Conservation (phyloP, 1,284 basidiomycete species). For the Cryptococcus jaspeensis region DNA sequence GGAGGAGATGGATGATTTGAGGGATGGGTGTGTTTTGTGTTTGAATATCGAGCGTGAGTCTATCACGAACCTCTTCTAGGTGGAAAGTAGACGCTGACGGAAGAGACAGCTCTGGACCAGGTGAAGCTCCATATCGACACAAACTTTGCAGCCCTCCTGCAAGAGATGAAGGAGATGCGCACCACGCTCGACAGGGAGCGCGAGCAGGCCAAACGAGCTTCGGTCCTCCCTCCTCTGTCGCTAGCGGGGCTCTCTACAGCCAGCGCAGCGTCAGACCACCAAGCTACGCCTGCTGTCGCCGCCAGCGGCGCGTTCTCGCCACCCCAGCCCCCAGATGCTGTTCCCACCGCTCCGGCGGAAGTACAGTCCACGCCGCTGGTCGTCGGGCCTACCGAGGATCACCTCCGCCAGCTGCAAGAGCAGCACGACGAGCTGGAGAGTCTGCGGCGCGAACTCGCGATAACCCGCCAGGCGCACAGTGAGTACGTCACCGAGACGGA, state of each 20-base stretch:
- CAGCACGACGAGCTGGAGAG: slow-evolving; percentile 95
- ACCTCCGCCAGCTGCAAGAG: slow-evolving; percentile 66
- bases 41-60: slow-evolving; percentile 93
- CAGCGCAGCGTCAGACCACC: slow-evolving; percentile 11
- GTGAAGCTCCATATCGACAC: slow-evolving; percentile 97
- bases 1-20: slow-evolving; percentile 91
- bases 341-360: slow-evolving; percentile 2
- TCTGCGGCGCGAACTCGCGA: slow-evolving; percentile 84
- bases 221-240: slow-evolving; percentile 49
- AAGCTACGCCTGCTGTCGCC: slow-evolving; percentile 14
- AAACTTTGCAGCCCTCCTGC: slow-evolving; percentile 78
- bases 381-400: slow-evolving; percentile 4
- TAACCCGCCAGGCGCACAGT: slow-evolving; percentile 89
- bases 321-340: slow-evolving; percentile 2
- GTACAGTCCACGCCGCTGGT: neutral
- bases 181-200: slow-evolving; percentile 57
- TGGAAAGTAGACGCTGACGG: neutral
- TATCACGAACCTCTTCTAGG: neutral
- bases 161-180: slow-evolving; percentile 89
- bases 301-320: slow-evolving; percentile 5
- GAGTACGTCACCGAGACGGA: slow-evolving; percentile 91
- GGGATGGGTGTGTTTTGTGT: slow-evolving; percentile 80
- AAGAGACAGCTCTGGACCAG: slow-evolving; percentile 81
- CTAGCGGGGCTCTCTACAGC: slow-evolving; percentile 24
- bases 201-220: slow-evolving; percentile 48